Conservation (phyloP, 1,284 basidiomycete species). For the Sphagnurus paluster region DNA sequence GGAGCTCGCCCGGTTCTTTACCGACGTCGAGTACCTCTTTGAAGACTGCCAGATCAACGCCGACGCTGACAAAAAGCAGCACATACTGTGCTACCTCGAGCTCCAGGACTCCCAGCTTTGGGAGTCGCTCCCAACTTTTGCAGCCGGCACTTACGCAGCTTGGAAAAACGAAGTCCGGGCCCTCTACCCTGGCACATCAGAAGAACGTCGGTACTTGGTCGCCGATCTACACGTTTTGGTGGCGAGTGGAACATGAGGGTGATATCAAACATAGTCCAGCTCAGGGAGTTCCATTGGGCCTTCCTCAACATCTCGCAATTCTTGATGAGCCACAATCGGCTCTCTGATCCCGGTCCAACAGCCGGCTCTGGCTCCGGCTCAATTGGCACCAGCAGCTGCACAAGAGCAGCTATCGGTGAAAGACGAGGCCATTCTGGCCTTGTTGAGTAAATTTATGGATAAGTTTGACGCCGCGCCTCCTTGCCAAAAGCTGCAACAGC, state of each 20-base stretch:
- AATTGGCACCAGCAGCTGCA: no score
- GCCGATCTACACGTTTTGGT: neutral
- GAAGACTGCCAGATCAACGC: neutral
- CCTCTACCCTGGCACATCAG: neutral
- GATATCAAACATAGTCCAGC: neutral
- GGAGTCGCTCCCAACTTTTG: neutral
- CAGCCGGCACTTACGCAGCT: neutral
- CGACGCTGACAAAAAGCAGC: neutral
- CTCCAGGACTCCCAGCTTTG: neutral
- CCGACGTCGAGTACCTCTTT: slow-evolving; percentile 16
- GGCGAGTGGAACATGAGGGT: neutral
- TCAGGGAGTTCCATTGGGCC: neutral
- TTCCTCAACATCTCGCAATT: slow-evolving; percentile 19
- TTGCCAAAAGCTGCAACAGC: no score
- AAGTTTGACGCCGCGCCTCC: no score
- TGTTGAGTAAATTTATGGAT: no score
- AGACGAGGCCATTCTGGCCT: no score
- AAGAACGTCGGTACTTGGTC: neutral
- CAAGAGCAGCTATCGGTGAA: no score
- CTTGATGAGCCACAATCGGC: neutral
- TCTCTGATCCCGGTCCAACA: no score
- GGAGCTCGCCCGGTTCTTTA: no score
- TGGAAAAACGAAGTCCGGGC: neutral
- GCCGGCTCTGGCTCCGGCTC: no score
- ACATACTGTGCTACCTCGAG: neutral